A percentile compares a stretch with the other conserved stretches of the same genome.
These are phyloP conservation scores for Podospora bellae-mahoneyi DNA, from an alignment of 495 filamentous ascomycete species.

Conservation along the genomic window DNA sequence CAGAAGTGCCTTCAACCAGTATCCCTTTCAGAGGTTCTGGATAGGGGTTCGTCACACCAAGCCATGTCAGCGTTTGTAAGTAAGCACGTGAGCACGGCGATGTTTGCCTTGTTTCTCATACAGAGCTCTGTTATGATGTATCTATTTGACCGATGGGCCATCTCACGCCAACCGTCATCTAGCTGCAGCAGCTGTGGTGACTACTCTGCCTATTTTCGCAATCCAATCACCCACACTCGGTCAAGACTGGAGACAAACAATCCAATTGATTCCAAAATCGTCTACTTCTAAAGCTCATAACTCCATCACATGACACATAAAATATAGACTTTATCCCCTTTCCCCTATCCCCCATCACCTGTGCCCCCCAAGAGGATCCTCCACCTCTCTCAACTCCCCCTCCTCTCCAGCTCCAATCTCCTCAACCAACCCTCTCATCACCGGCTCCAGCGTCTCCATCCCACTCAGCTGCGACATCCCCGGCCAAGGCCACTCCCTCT, in stretches of 20 bases:
- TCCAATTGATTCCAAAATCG: background rate
- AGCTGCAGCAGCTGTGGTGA: no score
- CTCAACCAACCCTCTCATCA: constrained; percentile 24
- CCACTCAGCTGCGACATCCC: constrained; percentile 3
- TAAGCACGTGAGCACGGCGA: no score
- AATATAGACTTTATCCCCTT: background rate
- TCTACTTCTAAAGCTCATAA: background rate
- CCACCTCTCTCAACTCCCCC: constrained; percentile 7
- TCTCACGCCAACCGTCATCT: no score
- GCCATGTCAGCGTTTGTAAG: no score
- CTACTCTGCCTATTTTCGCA: no score
- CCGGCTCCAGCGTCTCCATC: constrained; percentile 21
- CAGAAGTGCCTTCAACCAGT: no score
- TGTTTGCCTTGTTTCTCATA: no score
- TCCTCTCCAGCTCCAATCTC: constrained; percentile 1
- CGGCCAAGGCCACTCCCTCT: background rate
- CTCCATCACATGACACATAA: background rate
- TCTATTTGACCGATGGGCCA: no score
- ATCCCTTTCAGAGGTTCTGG: no score
- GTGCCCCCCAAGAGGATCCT: background rate
- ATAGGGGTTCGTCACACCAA: no score
- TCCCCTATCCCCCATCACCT: background rate
- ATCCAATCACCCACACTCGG: no score
- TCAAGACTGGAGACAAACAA: background rate
- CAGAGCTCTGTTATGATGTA: no score